Conservation (phyloP, 441 rosid genomes). For the Eugenia klotzschiana region DNA sequence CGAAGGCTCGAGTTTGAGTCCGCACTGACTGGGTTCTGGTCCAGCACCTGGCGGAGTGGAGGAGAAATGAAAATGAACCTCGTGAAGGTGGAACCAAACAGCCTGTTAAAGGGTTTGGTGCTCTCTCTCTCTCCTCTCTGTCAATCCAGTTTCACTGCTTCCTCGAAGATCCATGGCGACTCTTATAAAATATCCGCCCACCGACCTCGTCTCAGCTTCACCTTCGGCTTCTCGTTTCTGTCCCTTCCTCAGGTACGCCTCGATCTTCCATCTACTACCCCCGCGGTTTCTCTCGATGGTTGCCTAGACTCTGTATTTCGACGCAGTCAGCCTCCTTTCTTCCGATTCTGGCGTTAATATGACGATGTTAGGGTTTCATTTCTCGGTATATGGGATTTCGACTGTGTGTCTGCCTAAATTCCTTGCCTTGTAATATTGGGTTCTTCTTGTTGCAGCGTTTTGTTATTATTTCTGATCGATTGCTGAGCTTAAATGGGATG, state of each 20-base stretch:
- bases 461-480: neutral
- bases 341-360: neutral
- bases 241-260: neutral
- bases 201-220: neutral
- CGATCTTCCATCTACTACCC: neutral
- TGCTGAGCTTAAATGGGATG: neutral
- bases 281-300: neutral
- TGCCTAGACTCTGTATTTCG: neutral
- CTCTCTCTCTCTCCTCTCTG: too few relatives aligned
- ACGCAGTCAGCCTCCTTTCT: neutral
- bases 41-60: neutral
- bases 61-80: neutral
- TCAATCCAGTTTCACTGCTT: neutral
- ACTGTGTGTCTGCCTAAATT: neutral
- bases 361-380: neutral
- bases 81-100: neutral
- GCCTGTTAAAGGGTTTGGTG: too few relatives aligned
- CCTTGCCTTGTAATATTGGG: neutral
- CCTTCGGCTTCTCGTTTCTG: neutral
- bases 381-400: neutral
- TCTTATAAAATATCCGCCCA: neutral
- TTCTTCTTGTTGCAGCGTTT: neutral
- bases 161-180: neutral
- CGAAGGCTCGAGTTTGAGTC: neutral
- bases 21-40: neutral